Base-by-base conservation (phyloP, 148 eudicot genomes). In the Chenopodium formosanum region DNA sequence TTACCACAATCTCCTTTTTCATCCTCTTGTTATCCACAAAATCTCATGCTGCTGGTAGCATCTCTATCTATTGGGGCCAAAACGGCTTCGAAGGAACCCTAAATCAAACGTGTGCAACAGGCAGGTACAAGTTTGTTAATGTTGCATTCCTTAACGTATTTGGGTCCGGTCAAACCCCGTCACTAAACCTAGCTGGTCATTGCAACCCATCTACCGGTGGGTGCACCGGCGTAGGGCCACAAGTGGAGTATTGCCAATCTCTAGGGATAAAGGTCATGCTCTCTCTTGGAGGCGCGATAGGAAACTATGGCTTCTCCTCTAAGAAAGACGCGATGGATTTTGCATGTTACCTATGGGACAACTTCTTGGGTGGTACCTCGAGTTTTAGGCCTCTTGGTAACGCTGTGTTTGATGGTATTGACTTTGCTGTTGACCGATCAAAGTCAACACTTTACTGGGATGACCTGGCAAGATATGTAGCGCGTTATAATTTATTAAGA, bases 381-480 rank as follows among this genome's bases (percentile, higher is more conserved):
- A 32, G 73, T 23, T 40, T 82, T 0, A 78, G 93, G 4, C 97
- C 94, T 20, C 78, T 93, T 0, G 97, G 97, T 13, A 63, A 75
- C 11, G 94, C 91, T 0, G 85, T 88, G 17, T 74, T 93, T 71
- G 91, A 93, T 67, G 97, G 97, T 0, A 80, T 93, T 9, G 97
- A 93, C 72, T 87, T 93, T 66, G 94, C 92, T 27, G 89, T 93
- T 25, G 93, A 91, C 31, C 82, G 73, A 65, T 76, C 74, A 0
- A 91, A 87, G 0, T 82, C 90, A 1, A 72, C 84, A 2, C 76
- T 52, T 7, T 78, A 87, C 80, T 93, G 78, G 78, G 89, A 81
- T 22, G 81, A 76, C 56, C 88, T 93, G 1, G 92, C 91, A 3
- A 74, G 68, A 22, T 85, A 70, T 71, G 68, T 93, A 6, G 58